A percentile compares a stretch with the other conserved stretches of the same genome.
Evolutionary conservation across 2,329 filamentous ascomycete genomes (phyloP).

Genomic region (Neopestalotiopsis sp.): DNA sequence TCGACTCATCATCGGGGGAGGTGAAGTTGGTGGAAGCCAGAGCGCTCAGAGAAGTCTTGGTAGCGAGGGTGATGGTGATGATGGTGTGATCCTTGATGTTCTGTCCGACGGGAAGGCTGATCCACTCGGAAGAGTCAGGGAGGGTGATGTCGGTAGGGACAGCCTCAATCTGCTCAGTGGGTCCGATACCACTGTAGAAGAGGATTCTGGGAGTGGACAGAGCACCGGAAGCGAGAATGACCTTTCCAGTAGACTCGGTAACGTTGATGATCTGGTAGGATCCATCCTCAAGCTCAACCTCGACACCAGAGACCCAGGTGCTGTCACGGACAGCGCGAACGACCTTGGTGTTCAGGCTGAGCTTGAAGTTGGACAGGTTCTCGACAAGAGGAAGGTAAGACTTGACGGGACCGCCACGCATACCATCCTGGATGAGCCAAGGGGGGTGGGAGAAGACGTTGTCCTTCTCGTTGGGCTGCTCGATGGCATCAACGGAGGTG

Average conservation of each 20-base stretch:
- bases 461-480: constrained; percentile 24
- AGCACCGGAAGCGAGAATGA: constrained; percentile 60
- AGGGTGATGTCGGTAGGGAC: constrained; percentile 37
- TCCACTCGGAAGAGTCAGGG: constrained; percentile 39
- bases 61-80: constrained; percentile 20
- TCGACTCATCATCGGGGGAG: constrained; percentile 34
- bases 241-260: constrained; percentile 54
- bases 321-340: constrained; percentile 35
- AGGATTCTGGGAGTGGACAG: constrained; percentile 62
- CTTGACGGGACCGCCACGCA: constrained; percentile 25
- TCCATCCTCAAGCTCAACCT: constrained; percentile 53
- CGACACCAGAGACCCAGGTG: constrained; percentile 56
- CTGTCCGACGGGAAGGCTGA: constrained; percentile 44
- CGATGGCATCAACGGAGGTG: constrained; percentile 20
- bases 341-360: constrained; percentile 27
- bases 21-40: constrained; percentile 56
- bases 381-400: constrained; percentile 25
- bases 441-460: constrained; percentile 49
- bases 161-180: constrained; percentile 48
- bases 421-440: constrained; percentile 46
- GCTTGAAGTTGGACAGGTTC: constrained; percentile 23
- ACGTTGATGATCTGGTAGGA: constrained; percentile 56
- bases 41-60: constrained; percentile 18
- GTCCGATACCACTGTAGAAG: constrained; percentile 61
- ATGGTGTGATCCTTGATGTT: constrained; percentile 39